Conservation (phyloP, 2,329 filamentous ascomycete species). For the Cryphonectria naterciae region DNA sequence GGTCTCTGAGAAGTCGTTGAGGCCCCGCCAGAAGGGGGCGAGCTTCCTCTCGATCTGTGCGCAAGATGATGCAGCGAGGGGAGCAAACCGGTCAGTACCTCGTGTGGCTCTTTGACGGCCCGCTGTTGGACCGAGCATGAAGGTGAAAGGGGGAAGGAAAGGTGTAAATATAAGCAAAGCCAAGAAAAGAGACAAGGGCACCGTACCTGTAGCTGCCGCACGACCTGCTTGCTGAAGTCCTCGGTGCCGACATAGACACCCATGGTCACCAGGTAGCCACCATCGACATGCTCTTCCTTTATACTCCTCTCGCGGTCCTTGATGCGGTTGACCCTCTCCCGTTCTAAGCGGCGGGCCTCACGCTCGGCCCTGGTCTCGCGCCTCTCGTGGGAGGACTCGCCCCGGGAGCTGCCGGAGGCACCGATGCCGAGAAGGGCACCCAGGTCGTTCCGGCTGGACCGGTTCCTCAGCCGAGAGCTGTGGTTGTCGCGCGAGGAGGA, state of each 20-base stretch:
- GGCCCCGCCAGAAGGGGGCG: slow-evolving; percentile 92
- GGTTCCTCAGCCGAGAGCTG: slow-evolving; percentile 35
- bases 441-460: slow-evolving; percentile 50
- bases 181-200: not conserved
- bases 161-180: not conserved
- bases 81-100: slow-evolving; percentile 5
- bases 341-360: slow-evolving; percentile 83
- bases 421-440: slow-evolving; percentile 49
- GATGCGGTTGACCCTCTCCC: slow-evolving; percentile 72
- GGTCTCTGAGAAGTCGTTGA: slow-evolving; percentile 83
- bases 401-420: slow-evolving; percentile 44
- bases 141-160: not conserved
- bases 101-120: not conserved
- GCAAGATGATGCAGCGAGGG: not conserved
- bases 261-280: slow-evolving; percentile 90
- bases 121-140: not conserved
- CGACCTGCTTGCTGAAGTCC: slow-evolving; percentile 87
- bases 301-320: slow-evolving; percentile 91
- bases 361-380: slow-evolving; percentile 90
- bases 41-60: slow-evolving; percentile 84
- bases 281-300: slow-evolving; percentile 89
- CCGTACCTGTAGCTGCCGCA: slow-evolving; percentile 85
- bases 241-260: slow-evolving; percentile 91
- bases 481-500: slow-evolving; percentile 31
- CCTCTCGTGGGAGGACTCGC: slow-evolving; percentile 58